These are phyloP conservation scores for Xylaria longipes DNA, from an alignment of 495 filamentous ascomycete species.

Conservation along the genomic window DNA sequence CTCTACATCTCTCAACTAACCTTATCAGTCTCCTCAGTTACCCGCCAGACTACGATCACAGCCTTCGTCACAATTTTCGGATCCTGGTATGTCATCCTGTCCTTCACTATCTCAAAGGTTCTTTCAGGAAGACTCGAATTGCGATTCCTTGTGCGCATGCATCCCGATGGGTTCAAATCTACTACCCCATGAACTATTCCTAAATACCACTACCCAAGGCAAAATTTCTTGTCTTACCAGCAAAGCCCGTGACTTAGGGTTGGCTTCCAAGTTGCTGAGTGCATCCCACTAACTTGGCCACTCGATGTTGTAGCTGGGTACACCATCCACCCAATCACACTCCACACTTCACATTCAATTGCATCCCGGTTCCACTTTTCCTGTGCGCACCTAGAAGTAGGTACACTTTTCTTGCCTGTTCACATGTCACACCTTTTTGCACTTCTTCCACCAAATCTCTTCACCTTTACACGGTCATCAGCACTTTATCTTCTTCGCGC, in stretches of 20 bases:
- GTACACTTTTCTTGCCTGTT: constrained; percentile 4
- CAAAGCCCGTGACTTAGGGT: not conserved
- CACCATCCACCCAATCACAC: not conserved
- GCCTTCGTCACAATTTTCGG: not conserved
- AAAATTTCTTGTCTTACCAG: not conserved
- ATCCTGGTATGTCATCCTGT: not conserved
- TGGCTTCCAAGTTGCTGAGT: not conserved
- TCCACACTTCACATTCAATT: not conserved
- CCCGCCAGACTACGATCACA: not conserved
- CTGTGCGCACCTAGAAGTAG: not conserved
- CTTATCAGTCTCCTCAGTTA: not conserved
- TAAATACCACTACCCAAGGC: not conserved
- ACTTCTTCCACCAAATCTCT: not conserved
- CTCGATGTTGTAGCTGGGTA: not conserved
- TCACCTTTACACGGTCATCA: not conserved
- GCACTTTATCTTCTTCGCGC: not conserved
- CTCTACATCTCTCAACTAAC: not conserved
- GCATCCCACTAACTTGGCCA: not conserved
- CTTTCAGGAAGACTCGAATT: not conserved
- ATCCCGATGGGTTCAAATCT: not conserved
- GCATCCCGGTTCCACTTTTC: constrained; percentile 3
- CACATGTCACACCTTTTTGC: not conserved
- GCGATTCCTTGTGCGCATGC: not conserved
- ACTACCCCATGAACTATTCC: no score
- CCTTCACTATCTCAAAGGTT: not conserved